Conservation (phyloP, 345 rosid genomes). For the Hypericum androsaemum region DNA sequence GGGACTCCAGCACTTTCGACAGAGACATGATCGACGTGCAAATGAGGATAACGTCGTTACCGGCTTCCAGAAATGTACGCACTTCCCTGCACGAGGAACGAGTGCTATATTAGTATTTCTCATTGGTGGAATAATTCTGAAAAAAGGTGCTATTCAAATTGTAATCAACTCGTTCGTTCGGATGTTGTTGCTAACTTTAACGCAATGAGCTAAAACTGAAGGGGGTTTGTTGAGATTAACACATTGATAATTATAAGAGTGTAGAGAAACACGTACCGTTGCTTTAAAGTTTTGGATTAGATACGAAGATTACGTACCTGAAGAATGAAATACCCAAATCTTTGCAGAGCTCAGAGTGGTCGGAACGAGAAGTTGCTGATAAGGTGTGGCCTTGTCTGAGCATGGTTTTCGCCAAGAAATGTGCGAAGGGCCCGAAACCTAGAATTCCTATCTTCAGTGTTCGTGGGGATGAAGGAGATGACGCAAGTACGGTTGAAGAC, state of each 20-base stretch:
- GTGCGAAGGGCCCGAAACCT: slow-evolving; percentile 16
- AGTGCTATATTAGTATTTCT: too few relatives aligned
- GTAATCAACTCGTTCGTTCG: too few relatives aligned
- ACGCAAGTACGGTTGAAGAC: slow-evolving; percentile 13
- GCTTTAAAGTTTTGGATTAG: too few relatives aligned
- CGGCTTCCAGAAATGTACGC: slow-evolving; percentile 25
- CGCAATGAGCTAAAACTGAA: too few relatives aligned
- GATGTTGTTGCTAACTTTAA: too few relatives aligned
- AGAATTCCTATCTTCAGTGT: slow-evolving; percentile 11
- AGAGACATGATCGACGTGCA: slow-evolving; percentile 17
- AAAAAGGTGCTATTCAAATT: too few relatives aligned
- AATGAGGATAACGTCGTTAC: slow-evolving; percentile 11
- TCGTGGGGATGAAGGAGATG: slow-evolving; percentile 14
- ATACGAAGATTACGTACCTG: slow-evolving; percentile 31
- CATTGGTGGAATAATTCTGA: too few relatives aligned
- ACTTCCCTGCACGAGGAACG: slow-evolving; percentile 33
- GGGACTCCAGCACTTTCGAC: slow-evolving; percentile 4
- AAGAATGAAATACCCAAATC: slow-evolving; percentile 29
- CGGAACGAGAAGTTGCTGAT: slow-evolving; percentile 13
- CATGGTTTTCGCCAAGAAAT: slow-evolving; percentile 16
- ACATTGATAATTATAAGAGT: neutral
- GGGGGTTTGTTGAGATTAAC: too few relatives aligned
- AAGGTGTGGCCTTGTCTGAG: slow-evolving; percentile 13
- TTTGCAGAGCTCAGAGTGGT: slow-evolving; percentile 18
- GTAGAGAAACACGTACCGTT: neutral